phyloP scores from a whole-genome alignment of 2,329 filamentous ascomycete genomes.

The Zopfia rhizophila region DNA sequence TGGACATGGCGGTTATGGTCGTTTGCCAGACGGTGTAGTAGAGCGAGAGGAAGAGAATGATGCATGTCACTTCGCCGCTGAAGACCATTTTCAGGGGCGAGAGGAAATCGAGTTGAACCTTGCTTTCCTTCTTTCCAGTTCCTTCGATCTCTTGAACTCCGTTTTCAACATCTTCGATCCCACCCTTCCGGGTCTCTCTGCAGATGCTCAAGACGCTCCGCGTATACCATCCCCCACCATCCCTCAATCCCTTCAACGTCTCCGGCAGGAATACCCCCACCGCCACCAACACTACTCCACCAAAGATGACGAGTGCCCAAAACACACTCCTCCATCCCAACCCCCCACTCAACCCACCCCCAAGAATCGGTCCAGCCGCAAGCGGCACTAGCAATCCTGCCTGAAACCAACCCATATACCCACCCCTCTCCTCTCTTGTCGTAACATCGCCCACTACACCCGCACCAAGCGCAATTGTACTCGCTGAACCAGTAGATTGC shows the following conservation, averaged over 20 bases:
- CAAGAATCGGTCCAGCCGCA: conserved; percentile 62
- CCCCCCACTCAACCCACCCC: conserved; percentile 59
- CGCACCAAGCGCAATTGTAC: conserved; percentile 56
- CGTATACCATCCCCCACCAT: conserved; percentile 15
- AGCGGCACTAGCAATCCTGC: conserved; percentile 49
- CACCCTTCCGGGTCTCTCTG: conserved; percentile 5
- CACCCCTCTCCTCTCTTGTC: conserved; percentile 53
- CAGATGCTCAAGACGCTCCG: too few species aligned
- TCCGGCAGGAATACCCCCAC: conserved; percentile 52
- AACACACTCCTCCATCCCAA: conserved; percentile 65
- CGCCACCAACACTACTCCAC: conserved; percentile 47
- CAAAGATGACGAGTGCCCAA: conserved; percentile 64
- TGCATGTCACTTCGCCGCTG: conserved; percentile 55
- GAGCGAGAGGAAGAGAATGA: conserved; percentile 61
- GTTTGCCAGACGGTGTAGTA: conserved; percentile 67
- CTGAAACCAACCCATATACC: conserved; percentile 55
- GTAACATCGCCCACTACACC: conserved; percentile 58
- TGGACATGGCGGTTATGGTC: conserved; percentile 47
- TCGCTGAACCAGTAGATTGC: conserved; percentile 57
- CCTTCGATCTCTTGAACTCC: conserved; percentile 5
- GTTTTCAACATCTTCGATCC: background rate
- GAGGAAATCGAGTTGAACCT: conserved; percentile 53
- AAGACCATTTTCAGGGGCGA: conserved; percentile 61
- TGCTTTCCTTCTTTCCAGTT: conserved; percentile 33
- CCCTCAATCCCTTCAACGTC: conserved; percentile 40